Base-by-base conservation (phyloP, 768 basidiomycete genomes). In the Cytidiella melzeri region DNA sequence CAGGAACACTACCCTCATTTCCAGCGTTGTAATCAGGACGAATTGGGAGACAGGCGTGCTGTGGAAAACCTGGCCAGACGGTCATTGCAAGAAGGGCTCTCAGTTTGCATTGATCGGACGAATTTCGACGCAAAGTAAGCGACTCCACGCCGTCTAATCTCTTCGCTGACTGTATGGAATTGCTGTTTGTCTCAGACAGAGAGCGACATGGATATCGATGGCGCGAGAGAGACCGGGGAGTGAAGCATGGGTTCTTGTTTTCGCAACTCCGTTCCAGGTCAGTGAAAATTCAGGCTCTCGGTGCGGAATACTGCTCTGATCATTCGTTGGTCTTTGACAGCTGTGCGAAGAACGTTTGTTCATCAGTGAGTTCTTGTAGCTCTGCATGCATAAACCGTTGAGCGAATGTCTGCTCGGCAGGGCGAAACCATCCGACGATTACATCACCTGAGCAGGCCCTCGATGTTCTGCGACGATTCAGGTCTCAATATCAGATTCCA, bases 61-160 rank as follows among this genome's bases (percentile, higher is more conserved):
- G 88, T 90, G 0, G 88, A 90, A 61, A 61, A 67, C 7, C 64
- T 81, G 30, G 83, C 79, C 4, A 66, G 79, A 50, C 55, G 67
- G 20, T 70, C 73, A 5, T 72, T 90, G 45, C 54, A 58, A 41
- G 64, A 73, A 54, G 84, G 85, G n/a, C 63, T 69, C 42, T 90
- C 84, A n/a, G 83, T 83, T 13, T 87, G 84, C 62, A 76, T 90
- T 39, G 89, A 90, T 61, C 76, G 88, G 52, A 85, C 85, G 21
- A 90, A 91, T 67, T 75, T 89, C 55, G 77, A 89, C 61, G 70
- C 72, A 47, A 60, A 61, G 86, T 88, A 51, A 61, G 64, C 53
- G 23, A 10, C 24, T 27, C 38, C 6, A 30, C 45, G 18, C 26
- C 20, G 7, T 40, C 48, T 50, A 34, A 48, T 43, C 36, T 41